Evolutionary conservation across 1,284 basidiomycete genomes (phyloP).

Genomic region (Wolfiporia cocos): DNA sequence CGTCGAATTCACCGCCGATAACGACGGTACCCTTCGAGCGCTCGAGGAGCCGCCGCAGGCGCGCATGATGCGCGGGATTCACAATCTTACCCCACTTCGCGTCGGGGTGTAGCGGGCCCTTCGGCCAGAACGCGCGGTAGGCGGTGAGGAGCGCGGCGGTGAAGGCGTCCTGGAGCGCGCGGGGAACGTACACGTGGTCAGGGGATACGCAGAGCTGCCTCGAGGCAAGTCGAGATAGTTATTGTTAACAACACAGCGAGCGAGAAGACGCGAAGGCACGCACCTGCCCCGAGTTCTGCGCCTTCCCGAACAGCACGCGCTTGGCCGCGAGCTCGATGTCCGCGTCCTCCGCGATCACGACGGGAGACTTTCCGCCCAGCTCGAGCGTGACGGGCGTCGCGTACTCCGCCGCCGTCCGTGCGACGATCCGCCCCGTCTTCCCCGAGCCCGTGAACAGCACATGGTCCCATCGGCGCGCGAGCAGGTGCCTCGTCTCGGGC

Average conservation of each 20-base stretch:
- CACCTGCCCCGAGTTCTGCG: conserved; percentile 46
- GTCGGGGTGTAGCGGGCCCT: conserved; percentile 33
- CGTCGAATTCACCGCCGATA: conserved; percentile 45
- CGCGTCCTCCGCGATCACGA: conserved; percentile 43
- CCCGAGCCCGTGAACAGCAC: conserved; percentile 48
- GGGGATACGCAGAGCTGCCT: conserved; percentile 56
- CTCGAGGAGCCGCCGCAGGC: conserved; percentile 43
- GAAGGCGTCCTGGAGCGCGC: conserved; percentile 44
- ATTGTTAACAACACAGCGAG: too few species aligned
- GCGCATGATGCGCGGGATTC: conserved; percentile 41
- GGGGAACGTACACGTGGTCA: conserved; percentile 56
- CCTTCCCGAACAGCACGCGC: conserved; percentile 53
- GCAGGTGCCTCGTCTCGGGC: conserved; percentile 40
- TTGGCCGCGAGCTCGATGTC: conserved; percentile 36
- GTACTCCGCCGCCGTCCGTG: conserved; percentile 56
- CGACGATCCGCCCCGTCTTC: conserved; percentile 54
- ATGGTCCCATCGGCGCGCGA: conserved; percentile 58
- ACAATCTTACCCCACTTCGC: conserved; percentile 39
- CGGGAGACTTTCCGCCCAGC: conserved; percentile 66
- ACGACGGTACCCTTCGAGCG: conserved; percentile 51
- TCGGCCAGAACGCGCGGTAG: conserved; percentile 30
- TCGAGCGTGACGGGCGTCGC: conserved; percentile 62
- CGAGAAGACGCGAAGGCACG: background rate
- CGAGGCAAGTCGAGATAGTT: too few species aligned
- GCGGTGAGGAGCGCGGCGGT: conserved; percentile 41